These are phyloP conservation scores for Novymonas esmeraldas DNA, from an alignment of 208 protist species.

Conservation along the genomic window DNA sequence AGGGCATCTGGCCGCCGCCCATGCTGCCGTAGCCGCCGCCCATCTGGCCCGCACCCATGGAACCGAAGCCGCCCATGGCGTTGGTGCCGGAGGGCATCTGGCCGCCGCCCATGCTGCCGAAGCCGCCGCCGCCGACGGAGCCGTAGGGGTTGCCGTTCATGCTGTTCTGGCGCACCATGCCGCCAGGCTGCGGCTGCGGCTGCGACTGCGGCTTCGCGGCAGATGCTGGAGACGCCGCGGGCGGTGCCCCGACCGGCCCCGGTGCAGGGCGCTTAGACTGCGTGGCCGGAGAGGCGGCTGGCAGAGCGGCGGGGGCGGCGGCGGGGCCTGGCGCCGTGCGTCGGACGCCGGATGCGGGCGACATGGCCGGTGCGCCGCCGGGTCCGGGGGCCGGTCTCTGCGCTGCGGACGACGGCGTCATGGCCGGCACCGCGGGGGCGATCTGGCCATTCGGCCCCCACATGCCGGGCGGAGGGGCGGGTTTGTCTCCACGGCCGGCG, in stretches of 20 bases:
- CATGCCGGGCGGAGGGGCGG: slow-evolving; percentile 19
- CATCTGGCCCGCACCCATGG: slow-evolving; percentile 17
- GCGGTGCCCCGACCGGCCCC: no score
- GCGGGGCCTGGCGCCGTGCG: background rate
- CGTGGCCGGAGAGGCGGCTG: background rate
- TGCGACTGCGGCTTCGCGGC: background rate
- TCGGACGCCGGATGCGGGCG: background rate
- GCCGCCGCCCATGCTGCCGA: slow-evolving; percentile 15
- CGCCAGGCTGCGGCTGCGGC: slow-evolving; percentile 4
- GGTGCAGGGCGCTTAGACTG: no score
- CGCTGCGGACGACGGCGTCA: slow-evolving; percentile 5
- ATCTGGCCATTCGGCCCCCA: slow-evolving; percentile 29
- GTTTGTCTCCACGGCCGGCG: background rate
- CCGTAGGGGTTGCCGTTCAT: slow-evolving; percentile 9
- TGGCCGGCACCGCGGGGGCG: background rate
- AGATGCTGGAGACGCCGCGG: background rate
- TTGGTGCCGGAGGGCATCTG: slow-evolving; percentile 17
- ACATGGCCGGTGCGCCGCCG: background rate
- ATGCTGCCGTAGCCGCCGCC: slow-evolving; percentile 11
- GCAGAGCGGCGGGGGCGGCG: background rate
- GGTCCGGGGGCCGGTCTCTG: background rate
- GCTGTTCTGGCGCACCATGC: slow-evolving; percentile 35
- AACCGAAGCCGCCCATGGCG: slow-evolving; percentile 18
- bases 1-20: slow-evolving; percentile 18
- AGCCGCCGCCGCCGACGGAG: slow-evolving; percentile 14